Conservation (phyloP, 352 stramenopile species). For the Phytophthora tentaculata region DNA sequence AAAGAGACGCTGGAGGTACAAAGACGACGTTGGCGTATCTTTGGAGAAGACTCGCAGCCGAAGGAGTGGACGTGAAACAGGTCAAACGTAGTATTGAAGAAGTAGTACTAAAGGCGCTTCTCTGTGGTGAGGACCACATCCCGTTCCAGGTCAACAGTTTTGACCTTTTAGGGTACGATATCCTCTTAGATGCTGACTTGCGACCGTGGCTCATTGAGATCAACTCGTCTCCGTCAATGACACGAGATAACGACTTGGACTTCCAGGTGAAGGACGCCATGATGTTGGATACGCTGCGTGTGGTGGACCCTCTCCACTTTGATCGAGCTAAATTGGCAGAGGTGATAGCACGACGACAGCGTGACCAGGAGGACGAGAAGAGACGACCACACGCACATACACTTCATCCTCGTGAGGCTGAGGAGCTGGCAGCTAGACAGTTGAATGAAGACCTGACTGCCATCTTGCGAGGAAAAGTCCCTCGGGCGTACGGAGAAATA, state of each 20-base stretch:
- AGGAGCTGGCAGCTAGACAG: no score
- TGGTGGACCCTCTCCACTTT: constrained; percentile 87
- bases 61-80: no score
- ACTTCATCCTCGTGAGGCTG: no score
- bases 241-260: constrained; percentile 87
- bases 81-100: constrained; percentile 9
- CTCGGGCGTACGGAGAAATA: no score
- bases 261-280: constrained; percentile 9
- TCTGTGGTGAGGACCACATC: constrained; percentile 91
- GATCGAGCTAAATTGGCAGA: constrained; percentile 75
- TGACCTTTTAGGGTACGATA: constrained; percentile 96
- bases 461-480: no score
- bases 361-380: constrained; percentile 60
- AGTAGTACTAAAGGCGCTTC: constrained; percentile 89
- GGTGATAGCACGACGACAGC: constrained; percentile 68
- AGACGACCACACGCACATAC: constrained; percentile 39
- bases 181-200: constrained; percentile 91
- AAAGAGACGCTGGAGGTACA: no score
- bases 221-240: constrained; percentile 94
- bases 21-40: no score
- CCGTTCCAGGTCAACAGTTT: constrained; percentile 93
- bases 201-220: constrained; percentile 96
- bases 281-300: constrained; percentile 72
- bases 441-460: no score
- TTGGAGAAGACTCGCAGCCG: no score